phyloP scores from a whole-genome alignment of 2,329 filamentous ascomycete genomes.

The Huntiella omanensis region DNA sequence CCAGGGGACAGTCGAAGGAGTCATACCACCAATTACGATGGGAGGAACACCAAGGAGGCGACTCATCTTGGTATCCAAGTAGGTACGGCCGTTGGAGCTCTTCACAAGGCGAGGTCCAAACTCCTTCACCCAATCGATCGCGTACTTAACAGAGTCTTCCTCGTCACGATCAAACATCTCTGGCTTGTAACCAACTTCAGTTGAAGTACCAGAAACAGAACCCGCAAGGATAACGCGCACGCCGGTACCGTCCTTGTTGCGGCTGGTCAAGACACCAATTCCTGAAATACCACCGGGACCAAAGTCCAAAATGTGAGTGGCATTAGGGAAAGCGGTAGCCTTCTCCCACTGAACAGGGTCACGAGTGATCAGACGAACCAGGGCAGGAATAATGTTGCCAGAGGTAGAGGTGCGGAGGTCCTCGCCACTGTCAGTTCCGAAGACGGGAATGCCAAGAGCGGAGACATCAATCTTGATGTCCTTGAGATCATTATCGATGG shows the following conservation, averaged over 20 bases:
- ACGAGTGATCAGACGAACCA: conserved; percentile 84
- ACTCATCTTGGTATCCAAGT: conserved; percentile 94
- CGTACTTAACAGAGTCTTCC: conserved; percentile 85
- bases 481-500: conserved; percentile 76
- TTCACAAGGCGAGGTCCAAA: conserved; percentile 84
- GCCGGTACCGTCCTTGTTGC: conserved; percentile 96
- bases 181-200: conserved; percentile 91
- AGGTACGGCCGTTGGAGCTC: conserved; percentile 74
- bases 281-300: conserved; percentile 94
- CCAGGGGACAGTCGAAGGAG: conserved; percentile 72
- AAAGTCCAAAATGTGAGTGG: conserved; percentile 91
- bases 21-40: conserved; percentile 87
- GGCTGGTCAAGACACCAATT: conserved; percentile 85
- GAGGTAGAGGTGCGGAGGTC: conserved; percentile 55
- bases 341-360: conserved; percentile 93
- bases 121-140: conserved; percentile 94
- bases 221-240: conserved; percentile 92
- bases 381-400: conserved; percentile 65
- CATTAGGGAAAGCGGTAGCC: conserved; percentile 74
- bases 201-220: conserved; percentile 73
- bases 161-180: conserved; percentile 95
- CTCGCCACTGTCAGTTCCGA: conserved; percentile 72
- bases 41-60: conserved; percentile 68
- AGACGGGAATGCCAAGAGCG: conserved; percentile 67
- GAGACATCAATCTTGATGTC: conserved; percentile 57